Base-by-base conservation (phyloP, 345 rosid species). In the Lenwebbia sp. region DNA sequence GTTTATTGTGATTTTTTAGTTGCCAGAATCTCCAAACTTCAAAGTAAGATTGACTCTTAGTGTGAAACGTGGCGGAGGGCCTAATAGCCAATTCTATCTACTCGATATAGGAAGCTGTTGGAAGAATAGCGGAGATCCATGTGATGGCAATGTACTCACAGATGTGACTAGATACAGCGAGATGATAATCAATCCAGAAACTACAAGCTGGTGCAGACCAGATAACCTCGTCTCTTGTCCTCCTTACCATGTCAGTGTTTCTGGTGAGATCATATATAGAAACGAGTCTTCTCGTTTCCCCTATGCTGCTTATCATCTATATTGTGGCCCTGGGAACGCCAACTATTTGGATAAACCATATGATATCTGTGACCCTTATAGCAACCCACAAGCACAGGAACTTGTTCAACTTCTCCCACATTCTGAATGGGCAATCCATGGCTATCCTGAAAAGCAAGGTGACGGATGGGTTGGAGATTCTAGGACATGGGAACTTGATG, bases 61-160 rank as follows among this genome's bases (percentile, higher is more conserved):
- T 83, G 82, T 93, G n/a, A 93, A 89, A 87, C 92, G 50, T 21
- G 95, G 93, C 13, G 94, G 96, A 85, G 94, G 94, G 54, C 60
- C 89, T 44, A 90, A 88, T 87, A 88, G 92, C 86, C 94, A 94
- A 49, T 92, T 93, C 85, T 93, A 93, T 85, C 88, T 93, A 22
- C 88, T 93, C 40, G 95, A 94, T 88, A 94, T 93, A 0, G 95
- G 94, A 86, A 90, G 93, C 82, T 92, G 96, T 86, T 93, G 95
- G 95, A 94, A 94, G 86, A 94, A 94, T 89, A 86, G 85, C 37
- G 95, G 96, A 82, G 19, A 88, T 51, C 90, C 86, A 13, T 92
- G 95, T 85, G 87, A 94, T 87, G 93, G 94, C 14, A 89, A 94
- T 85, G 93, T 90, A 28, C 86, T 87, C 28, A 92, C 94, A 25